Conservation (phyloP, 2,329 filamentous ascomycete genomes). For the Corinectria fuckeliana region DNA sequence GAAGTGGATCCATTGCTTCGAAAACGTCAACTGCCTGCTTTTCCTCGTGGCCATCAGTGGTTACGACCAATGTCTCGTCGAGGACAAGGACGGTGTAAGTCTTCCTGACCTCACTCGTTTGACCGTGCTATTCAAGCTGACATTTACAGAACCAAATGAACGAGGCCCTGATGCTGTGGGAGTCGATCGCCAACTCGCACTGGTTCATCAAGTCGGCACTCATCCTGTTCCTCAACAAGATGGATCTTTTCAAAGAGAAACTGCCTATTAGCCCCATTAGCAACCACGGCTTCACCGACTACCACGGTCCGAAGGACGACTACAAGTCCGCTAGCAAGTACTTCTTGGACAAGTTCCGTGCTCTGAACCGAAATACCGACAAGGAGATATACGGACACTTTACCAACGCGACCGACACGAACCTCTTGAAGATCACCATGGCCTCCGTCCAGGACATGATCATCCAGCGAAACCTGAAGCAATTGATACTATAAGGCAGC, state of each 20-base stretch:
- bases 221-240: conserved; percentile 88
- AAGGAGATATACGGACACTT: conserved; percentile 70
- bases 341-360: conserved; percentile 81
- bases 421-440: conserved; percentile 86
- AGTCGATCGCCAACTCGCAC: conserved; percentile 84
- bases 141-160: conserved; percentile 84
- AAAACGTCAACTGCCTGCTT: conserved; percentile 89
- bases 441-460: conserved; percentile 87
- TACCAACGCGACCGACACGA: conserved; percentile 70
- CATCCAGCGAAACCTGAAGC: conserved; percentile 82
- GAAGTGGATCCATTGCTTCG: conserved; percentile 98
- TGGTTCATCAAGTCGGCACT: conserved; percentile 85
- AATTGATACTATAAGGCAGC: conserved; percentile 62
- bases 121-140: conserved; percentile 14
- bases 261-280: conserved; percentile 73
- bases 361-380: conserved; percentile 72
- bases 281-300: conserved; percentile 79
- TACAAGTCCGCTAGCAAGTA: conserved; percentile 79
- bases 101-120: neutral
- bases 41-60: conserved; percentile 96
- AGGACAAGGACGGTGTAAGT: conserved; percentile 93
- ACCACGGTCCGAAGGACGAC: conserved; percentile 73
- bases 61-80: conserved; percentile 94
- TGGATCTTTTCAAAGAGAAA: conserved; percentile 84
- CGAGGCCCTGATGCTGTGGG: conserved; percentile 85